Base-by-base conservation (phyloP, 1,284 basidiomycete genomes). In the Taiwanofungus camphoratus region DNA sequence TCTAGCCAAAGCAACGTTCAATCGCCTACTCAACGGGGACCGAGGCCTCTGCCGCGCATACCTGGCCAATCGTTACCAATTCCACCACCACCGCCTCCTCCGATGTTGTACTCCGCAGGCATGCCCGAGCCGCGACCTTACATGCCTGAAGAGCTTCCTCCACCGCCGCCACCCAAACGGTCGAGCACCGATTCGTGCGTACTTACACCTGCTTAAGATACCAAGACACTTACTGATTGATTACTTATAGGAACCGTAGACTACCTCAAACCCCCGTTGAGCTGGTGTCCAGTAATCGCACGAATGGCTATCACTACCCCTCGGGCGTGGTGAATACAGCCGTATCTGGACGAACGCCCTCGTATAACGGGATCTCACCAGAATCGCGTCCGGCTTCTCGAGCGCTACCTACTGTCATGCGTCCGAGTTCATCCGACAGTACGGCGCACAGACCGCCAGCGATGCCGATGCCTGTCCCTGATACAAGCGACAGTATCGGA, bases 61-160 rank as follows among this genome's bases (percentile, higher is more conserved):
- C 61, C 61, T 36, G 56, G 58, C 26, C 40, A 41, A 9, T 42
- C 42, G n/a, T 36, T 54, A 30, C 52, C 54, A 19, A 51, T 52
- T 16, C 56, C 60, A 29, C 55, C 57, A 29, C 55, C 57, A 21
- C 53, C 59, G 3, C 48, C 55, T 30, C 39, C 49, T 12, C 46
- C 35, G 16, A 27, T 45, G 1, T 27, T 31, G 16, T 44, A 37
- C 40, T 46, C 32, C 38, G 41, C 35, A 49, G 36, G 21, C 18
- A 58, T 62, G 55, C 59, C 60, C 6, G 59, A 60, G 16, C 54
- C 60, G 3, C 56, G 46, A 21, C 52, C 54, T 18, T 60, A 53
- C 39, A 45, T 49, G 18, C 15, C 33, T 9, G 55, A 57, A 4
- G 59, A 61, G 4, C 23, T 37, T 19, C 34, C 49, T 3, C 42